These are phyloP conservation scores for Ceriops decandra DNA, from an alignment of 345 rosid genomes.

Conservation along the genomic window DNA sequence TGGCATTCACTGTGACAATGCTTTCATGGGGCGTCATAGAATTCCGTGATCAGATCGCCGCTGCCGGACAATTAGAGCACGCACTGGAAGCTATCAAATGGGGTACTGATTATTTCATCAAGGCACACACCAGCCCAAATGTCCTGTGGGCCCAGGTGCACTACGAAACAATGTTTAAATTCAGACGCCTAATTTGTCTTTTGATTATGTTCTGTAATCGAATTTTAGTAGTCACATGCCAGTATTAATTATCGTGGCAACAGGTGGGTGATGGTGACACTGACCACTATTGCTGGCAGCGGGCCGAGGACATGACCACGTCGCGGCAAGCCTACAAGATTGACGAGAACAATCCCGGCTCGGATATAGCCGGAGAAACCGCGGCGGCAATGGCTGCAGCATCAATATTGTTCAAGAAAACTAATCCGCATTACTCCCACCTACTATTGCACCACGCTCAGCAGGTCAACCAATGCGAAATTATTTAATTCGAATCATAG, in stretches of 20 bases:
- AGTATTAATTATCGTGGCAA: too few species aligned
- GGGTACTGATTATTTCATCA: conserved; percentile 36
- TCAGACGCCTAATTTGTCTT: background rate
- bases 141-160: conserved; percentile 31
- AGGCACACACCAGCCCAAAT: conserved; percentile 29
- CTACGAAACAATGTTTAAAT: background rate
- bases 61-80: conserved; percentile 23
- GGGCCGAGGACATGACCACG: conserved; percentile 61
- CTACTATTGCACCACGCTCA: conserved; percentile 47
- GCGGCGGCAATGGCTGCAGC: conserved; percentile 72
- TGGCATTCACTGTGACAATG: conserved; percentile 32
- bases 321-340: conserved; percentile 39
- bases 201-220: background rate
- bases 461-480: conserved; percentile 34
- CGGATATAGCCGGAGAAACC: conserved; percentile 64
- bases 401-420: conserved; percentile 42
- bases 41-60: conserved; percentile 21
- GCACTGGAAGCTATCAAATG: conserved; percentile 32
- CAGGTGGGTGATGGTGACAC: conserved; percentile 34
- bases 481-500: background rate
- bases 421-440: conserved; percentile 34
- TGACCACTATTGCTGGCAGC: conserved; percentile 30
- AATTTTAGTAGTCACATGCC: background rate
- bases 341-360: conserved; percentile 48
- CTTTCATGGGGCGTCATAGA: conserved; percentile 31